These are phyloP conservation scores for Penicillium goetzii DNA, from an alignment of 495 filamentous ascomycete genomes.

Conservation along the genomic window DNA sequence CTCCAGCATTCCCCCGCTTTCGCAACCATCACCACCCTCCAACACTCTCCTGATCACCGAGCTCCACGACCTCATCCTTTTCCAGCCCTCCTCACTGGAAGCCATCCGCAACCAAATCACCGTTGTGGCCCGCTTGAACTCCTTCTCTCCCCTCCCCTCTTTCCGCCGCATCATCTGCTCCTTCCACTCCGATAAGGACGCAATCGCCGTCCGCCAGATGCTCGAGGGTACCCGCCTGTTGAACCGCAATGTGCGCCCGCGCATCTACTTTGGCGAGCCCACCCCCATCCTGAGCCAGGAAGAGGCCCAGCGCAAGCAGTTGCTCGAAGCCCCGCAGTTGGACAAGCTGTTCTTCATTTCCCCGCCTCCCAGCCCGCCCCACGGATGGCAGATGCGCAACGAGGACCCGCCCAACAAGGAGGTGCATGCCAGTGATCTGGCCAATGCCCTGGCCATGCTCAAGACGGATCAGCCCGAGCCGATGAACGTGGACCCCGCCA, in stretches of 20 bases:
- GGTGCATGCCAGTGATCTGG: conserved; percentile 89
- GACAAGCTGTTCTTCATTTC: conserved; percentile 97
- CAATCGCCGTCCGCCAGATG: conserved; percentile 69
- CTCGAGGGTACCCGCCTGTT: conserved; percentile 74
- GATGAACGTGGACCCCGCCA: conserved; percentile 35
- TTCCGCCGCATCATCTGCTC: conserved; percentile 91
- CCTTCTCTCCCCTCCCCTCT: conserved; percentile 89
- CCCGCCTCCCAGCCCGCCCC: conserved; percentile 87
- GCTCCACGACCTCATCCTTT: conserved; percentile 75
- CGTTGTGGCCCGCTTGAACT: conserved; percentile 70
- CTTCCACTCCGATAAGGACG: conserved; percentile 73
- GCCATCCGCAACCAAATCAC: conserved; percentile 73
- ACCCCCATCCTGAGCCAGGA: conserved; percentile 66
- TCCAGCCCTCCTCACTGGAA: conserved; percentile 74
- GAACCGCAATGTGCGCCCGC: conserved; percentile 60
- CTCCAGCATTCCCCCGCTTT: conserved; percentile 73
- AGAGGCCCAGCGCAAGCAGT: conserved; percentile 51
- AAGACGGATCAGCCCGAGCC: conserved; percentile 44
- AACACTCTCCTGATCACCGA: conserved; percentile 95
- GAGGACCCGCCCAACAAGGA: conserved; percentile 94
- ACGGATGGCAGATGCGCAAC: conserved; percentile 87
- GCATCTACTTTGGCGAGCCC: conserved; percentile 86
- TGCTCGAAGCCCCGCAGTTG: conserved; percentile 79
- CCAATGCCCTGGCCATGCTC: conserved; percentile 73
- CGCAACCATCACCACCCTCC: conserved; percentile 78